These are phyloP conservation scores for Alternaria sp. DNA, from an alignment of 2,329 filamentous ascomycete species.

Conservation along the genomic window DNA sequence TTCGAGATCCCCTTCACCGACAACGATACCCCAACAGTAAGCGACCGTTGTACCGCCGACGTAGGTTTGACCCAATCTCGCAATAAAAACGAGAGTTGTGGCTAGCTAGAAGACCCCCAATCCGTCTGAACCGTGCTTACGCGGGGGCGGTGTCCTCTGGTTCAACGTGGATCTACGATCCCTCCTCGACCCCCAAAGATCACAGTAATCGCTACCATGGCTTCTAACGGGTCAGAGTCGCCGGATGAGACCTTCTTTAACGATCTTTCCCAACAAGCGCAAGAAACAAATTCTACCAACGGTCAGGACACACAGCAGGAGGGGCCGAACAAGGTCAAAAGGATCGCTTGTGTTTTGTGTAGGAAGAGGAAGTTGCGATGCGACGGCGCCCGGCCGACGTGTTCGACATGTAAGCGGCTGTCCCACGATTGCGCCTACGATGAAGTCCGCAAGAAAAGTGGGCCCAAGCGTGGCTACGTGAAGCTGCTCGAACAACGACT, in stretches of 20 bases:
- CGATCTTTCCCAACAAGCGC: slow-evolving; percentile 59
- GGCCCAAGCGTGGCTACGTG: slow-evolving; percentile 92
- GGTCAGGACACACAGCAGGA: slow-evolving; percentile 58
- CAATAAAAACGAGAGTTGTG: slow-evolving; percentile 1
- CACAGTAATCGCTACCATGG: slow-evolving; percentile 33
- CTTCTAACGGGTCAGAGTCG: slow-evolving; percentile 43
- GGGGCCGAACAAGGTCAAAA: slow-evolving; percentile 67
- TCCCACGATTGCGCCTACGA: slow-evolving; percentile 90
- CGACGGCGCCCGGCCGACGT: slow-evolving; percentile 84
- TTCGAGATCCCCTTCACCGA: slow-evolving; percentile 8
- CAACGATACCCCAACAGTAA: slow-evolving; percentile 1
- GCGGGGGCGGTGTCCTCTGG: slow-evolving; percentile 19
- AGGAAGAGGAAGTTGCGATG: slow-evolving; percentile 91
- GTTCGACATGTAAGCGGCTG: slow-evolving; percentile 86
- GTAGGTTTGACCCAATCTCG: background rate
- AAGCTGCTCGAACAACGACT: slow-evolving; percentile 92
- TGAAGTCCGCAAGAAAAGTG: slow-evolving; percentile 92
- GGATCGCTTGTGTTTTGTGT: slow-evolving; percentile 94
- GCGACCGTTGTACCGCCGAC: slow-evolving; percentile 7
- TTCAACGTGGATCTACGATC: slow-evolving; percentile 16
- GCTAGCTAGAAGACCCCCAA: background rate
- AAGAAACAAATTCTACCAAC: slow-evolving; percentile 48
- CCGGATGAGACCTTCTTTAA: slow-evolving; percentile 64
- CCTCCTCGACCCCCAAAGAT: slow-evolving; percentile 10
- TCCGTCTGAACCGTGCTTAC: slow-evolving; percentile 28